phyloP scores from a whole-genome alignment of 1,284 basidiomycete species.

The Apiotrichum mycotoxinovorans region DNA sequence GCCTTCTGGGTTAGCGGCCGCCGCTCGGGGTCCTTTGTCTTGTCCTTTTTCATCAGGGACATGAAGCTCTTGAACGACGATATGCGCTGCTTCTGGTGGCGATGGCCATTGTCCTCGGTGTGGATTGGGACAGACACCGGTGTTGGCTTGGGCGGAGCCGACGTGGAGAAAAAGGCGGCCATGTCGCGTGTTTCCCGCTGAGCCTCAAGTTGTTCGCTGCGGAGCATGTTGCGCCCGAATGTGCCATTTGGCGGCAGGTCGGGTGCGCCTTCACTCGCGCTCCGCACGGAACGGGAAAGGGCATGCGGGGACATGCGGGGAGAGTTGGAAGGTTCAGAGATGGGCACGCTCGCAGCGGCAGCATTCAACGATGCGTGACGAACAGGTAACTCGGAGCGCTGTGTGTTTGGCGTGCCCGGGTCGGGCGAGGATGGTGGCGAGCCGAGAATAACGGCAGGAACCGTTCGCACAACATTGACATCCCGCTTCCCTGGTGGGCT shows the following conservation, averaged over 20 bases:
- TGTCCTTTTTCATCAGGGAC: constrained; percentile 8
- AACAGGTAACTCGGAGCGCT: not conserved
- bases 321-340: not conserved
- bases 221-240: not conserved
- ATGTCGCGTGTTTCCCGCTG: constrained; percentile 35
- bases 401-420: not conserved
- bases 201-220: constrained; percentile 3
- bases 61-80: constrained; percentile 12
- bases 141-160: constrained; percentile 21
- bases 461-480: constrained; percentile 19
- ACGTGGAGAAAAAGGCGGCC: constrained; percentile 40
- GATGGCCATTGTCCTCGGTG: not conserved
- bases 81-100: not conserved
- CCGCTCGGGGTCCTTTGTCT: not conserved
- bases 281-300: constrained; percentile 1
- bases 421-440: constrained; percentile 13
- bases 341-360: not conserved
- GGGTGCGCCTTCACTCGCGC: constrained; percentile 11
- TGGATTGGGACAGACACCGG: not conserved
- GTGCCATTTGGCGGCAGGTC: not conserved
- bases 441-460: constrained; percentile 41
- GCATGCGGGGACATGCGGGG: not conserved
- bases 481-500: not conserved
- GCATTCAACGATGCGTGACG: not conserved
- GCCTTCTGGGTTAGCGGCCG: not conserved